A percentile compares a stretch with the other conserved stretches of the same genome.
Evolutionary conservation across 805 yeast species (phyloP).

Genomic region (Cyberlindnera misumaiensis): DNA sequence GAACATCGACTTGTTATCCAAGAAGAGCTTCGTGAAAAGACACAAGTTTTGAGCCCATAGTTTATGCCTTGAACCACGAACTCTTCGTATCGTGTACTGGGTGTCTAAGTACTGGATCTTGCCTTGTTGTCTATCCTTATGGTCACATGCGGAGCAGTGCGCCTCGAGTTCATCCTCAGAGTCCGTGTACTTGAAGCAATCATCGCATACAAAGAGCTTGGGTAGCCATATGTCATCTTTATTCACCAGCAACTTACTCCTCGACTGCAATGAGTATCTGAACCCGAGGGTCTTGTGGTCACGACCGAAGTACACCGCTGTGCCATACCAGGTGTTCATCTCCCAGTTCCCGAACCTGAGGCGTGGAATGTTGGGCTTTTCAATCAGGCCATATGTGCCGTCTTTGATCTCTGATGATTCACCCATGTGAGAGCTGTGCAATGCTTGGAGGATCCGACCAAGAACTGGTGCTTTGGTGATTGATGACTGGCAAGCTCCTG

Average conservation of each 20-base stretch:
- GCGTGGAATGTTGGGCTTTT: constrained; percentile 52
- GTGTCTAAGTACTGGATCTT: constrained; percentile 59
- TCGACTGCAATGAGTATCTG: constrained; percentile 20
- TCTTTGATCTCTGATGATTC: constrained; percentile 27
- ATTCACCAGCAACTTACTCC: constrained; percentile 5
- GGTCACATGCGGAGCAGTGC: constrained; percentile 46
- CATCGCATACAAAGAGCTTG: constrained; percentile 64
- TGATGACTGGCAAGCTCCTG: background rate
- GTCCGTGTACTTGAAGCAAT: constrained; percentile 78
- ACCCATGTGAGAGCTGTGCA: background rate
- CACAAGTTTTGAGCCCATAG: constrained; percentile 78
- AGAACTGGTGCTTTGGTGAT: background rate
- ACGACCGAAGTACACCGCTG: constrained; percentile 63
- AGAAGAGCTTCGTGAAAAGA: constrained; percentile 78
- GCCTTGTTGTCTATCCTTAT: constrained; percentile 49
- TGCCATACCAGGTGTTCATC: constrained; percentile 85
- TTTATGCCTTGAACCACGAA: constrained; percentile 57
- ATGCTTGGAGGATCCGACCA: background rate
- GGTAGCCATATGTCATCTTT: constrained; percentile 45
- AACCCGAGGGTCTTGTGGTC: constrained; percentile 42
- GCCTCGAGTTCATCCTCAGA: constrained; percentile 32
- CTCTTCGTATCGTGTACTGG: constrained; percentile 48
- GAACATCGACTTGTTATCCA: constrained; percentile 85
- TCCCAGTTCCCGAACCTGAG: constrained; percentile 64
- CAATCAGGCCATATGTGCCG: constrained; percentile 54